A percentile compares a stretch with the other conserved stretches of the same genome.
Conservation (phyloP, 2,329 filamentous ascomycete species). For the Pleoardoris graminearum region DNA sequence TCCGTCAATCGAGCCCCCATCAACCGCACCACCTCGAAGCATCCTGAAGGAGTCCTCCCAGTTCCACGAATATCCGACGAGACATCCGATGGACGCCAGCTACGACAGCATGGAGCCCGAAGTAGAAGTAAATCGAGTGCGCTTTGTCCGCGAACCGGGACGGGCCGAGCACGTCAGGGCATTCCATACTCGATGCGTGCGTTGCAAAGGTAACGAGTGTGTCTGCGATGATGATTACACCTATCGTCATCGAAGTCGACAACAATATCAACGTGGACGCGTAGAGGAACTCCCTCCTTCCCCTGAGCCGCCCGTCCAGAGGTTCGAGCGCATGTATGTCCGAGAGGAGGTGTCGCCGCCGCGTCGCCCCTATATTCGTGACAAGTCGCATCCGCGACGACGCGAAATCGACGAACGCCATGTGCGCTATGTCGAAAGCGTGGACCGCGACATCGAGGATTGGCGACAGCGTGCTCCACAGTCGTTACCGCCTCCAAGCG, state of each 20-base stretch:
- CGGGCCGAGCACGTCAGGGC: slow-evolving; percentile 3
- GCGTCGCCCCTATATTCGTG: slow-evolving; percentile 5
- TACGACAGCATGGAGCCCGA: slow-evolving; percentile 36
- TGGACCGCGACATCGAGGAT: slow-evolving; percentile 9
- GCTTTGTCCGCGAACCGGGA: slow-evolving; percentile 26
- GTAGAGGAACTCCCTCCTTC: slow-evolving; percentile 15
- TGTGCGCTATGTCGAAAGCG: slow-evolving; percentile 17
- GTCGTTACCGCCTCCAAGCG: slow-evolving; percentile 15
- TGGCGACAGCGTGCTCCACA: slow-evolving; percentile 20
- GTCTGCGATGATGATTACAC: slow-evolving; percentile 13
- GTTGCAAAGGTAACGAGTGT: slow-evolving; percentile 12
- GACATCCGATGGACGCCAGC: slow-evolving; percentile 24
- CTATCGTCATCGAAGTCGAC: slow-evolving; percentile 18
- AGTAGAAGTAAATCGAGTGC: slow-evolving; percentile 34
- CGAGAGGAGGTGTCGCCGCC: slow-evolving; percentile 18
- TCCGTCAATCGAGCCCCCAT: background rate
- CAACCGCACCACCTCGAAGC: slow-evolving; percentile 21
- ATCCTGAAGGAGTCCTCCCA: slow-evolving; percentile 30
- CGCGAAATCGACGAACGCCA: slow-evolving; percentile 14
- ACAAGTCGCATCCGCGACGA: background rate
- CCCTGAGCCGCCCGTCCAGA: slow-evolving; percentile 15
- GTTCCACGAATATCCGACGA: slow-evolving; percentile 21
- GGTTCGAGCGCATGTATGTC: slow-evolving; percentile 25
- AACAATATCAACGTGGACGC: slow-evolving; percentile 16
- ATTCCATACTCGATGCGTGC: background rate